Percentiles rank a stretch among this genome's conserved stretches.
Conservation (phyloP, 495 filamentous ascomycete species). For the Podospora bellae-mahoneyi region DNA sequence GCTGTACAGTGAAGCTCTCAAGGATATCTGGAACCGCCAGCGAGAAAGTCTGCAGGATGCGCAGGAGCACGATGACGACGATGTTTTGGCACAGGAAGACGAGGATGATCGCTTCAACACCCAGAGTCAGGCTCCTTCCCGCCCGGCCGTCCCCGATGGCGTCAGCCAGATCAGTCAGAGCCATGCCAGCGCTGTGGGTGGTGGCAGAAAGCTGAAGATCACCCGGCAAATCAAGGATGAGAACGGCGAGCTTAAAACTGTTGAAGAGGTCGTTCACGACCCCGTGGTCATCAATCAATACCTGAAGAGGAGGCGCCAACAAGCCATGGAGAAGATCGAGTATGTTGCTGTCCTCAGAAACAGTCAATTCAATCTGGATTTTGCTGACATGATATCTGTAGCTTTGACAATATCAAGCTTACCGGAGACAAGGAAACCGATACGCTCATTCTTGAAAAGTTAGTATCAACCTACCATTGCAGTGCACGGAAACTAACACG, state of each 20-base stretch:
- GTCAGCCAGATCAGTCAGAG: conserved; percentile 85
- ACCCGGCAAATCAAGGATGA: conserved; percentile 59
- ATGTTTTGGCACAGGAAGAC: conserved; percentile 57
- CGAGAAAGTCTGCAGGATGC: conserved; percentile 64
- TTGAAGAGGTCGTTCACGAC: conserved; percentile 64
- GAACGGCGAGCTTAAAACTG: conserved; percentile 58
- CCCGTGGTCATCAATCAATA: conserved; percentile 69
- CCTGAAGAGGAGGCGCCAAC: conserved; percentile 47
- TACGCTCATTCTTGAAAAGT: conserved; percentile 35
- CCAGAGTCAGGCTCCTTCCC: conserved; percentile 34
- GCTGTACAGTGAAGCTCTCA: conserved; percentile 83
- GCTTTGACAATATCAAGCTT: conserved; percentile 52
- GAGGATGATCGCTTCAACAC: conserved; percentile 57
- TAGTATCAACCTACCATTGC: conserved; percentile 14
- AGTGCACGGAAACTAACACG: conserved; percentile 5
- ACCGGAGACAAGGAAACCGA: conserved; percentile 70
- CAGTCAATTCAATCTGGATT: neutral
- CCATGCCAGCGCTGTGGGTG: conserved; percentile 61
- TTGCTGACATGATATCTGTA: conserved; percentile 21
- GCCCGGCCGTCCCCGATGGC: conserved; percentile 56
- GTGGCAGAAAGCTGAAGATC: conserved; percentile 72
- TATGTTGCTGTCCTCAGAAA: conserved; percentile 39
- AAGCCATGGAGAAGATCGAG: conserved; percentile 66
- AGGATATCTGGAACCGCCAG: conserved; percentile 86
- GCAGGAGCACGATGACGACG: conserved; percentile 60